Evolutionary conservation across 1,284 basidiomycete species (phyloP).

Genomic region (Ceratobasidium sp.): DNA sequence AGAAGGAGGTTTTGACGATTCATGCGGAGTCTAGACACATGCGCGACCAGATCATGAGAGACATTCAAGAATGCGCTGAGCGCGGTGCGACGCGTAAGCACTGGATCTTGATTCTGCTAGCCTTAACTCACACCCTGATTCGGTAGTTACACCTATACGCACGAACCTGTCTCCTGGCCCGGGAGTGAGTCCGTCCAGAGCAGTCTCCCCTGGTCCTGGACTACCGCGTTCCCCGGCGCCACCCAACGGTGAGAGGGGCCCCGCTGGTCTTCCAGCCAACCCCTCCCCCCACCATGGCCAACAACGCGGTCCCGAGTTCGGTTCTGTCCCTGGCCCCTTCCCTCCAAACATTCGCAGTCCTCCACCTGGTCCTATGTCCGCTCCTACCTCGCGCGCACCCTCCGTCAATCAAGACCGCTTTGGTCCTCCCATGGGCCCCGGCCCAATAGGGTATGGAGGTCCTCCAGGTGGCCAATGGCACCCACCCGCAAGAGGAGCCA

Average conservation of each 20-base stretch:
- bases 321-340: slow-evolving; percentile 24
- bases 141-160: slow-evolving; percentile 42
- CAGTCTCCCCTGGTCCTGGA: slow-evolving; percentile 18
- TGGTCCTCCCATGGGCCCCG: slow-evolving; percentile 22
- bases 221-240: slow-evolving; percentile 42
- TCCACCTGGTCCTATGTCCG: slow-evolving; percentile 40
- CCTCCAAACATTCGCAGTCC: slow-evolving; percentile 37
- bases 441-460: slow-evolving; percentile 1
- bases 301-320: slow-evolving; percentile 35
- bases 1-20: slow-evolving; percentile 85
- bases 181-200: slow-evolving; percentile 27
- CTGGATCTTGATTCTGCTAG: not conserved
- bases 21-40: slow-evolving; percentile 70
- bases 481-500: slow-evolving; percentile 60
- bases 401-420: slow-evolving; percentile 35
- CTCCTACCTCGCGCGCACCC: slow-evolving; percentile 34
- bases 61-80: slow-evolving; percentile 85
- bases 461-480: slow-evolving; percentile 34
- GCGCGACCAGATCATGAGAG: slow-evolving; percentile 75
- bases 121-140: slow-evolving; percentile 50
- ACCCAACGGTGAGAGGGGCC: slow-evolving; percentile 25
- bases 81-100: slow-evolving; percentile 78
- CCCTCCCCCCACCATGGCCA: slow-evolving; percentile 23
- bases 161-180: slow-evolving; percentile 23
- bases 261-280: slow-evolving; percentile 12